Conservation (phyloP, 2,329 filamentous ascomycete species). For the Podosphaera xanthii region DNA sequence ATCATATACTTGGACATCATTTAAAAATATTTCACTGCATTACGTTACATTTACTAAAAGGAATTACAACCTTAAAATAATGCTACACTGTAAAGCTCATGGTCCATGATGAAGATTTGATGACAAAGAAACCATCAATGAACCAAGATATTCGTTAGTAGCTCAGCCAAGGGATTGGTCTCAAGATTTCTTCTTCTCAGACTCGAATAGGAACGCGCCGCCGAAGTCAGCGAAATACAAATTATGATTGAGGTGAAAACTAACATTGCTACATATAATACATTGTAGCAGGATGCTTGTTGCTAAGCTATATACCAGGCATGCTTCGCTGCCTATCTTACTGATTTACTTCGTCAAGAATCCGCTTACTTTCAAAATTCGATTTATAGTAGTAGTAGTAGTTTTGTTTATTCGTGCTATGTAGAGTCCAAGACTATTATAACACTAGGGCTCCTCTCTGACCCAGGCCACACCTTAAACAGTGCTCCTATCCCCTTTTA, state of each 20-base stretch:
- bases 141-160: background rate
- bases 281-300: background rate
- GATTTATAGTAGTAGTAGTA: background rate
- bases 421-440: no score
- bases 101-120: background rate
- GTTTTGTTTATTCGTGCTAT: no score
- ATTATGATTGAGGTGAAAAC: background rate
- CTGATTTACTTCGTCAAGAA: background rate
- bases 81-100: background rate
- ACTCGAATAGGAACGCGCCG: background rate
- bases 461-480: no score
- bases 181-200: background rate
- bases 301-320: background rate
- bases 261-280: background rate
- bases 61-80: background rate
- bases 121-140: background rate
- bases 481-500: no score
- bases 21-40: background rate
- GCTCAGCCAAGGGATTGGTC: background rate
- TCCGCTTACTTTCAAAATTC: background rate
- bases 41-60: background rate
- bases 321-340: background rate
- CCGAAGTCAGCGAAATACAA: background rate
- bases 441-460: no score
- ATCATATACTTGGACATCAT: background rate